Evolutionary conservation across 345 rosid genomes (phyloP), one percentile per base, ranked within the genome.

Genomic region (Euphorbia pulcherrima): DNA sequence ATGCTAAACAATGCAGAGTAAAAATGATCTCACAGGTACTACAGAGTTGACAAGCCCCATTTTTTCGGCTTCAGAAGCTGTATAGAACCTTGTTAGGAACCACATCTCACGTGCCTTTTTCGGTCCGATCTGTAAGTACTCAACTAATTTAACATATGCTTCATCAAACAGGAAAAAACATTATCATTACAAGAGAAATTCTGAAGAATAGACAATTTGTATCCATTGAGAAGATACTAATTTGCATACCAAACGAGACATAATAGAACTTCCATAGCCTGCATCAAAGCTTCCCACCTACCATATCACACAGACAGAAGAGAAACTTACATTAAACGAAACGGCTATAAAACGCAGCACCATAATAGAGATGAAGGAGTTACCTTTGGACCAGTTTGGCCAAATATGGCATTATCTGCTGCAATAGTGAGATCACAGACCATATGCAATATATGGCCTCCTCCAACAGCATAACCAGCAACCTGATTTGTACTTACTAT

Each of bases 241-340:
- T 50, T 13, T 61, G 48, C 84, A 82, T 82, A 90, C 98, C 91
- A 93, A 82, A 62, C 97, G 92, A 66, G 98, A 89, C 96, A 90
- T 93, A 69, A 90, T 82, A 47, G 98, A 89, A 72, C 98, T 87
- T 69, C 98, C 98, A 65, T 93, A 93, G 69, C 97, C 97, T 67
- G 96, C 97, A 83, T 93, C 98, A 77, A 93, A 93, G 79, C 98
- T 93, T 73, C 98, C 98, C 60, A 90, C 98, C 96, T 93, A 76
- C n/a, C 62, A 60, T 50, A 30, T n/a, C 23, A 21, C 17, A n/a
- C 14, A 20, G 40, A 73, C 11, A 20, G 9, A 23, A 64, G 17
- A 5, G 13, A 5, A 21, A 5, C 11, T 17, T n/a, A 51, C 51
- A 28, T 27, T 14, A n/a, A n/a, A n/a, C n/a, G 29, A 23, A 44